Base-by-base conservation (phyloP, 2,329 filamentous ascomycete species). In the Escovopsis sp. region DNA sequence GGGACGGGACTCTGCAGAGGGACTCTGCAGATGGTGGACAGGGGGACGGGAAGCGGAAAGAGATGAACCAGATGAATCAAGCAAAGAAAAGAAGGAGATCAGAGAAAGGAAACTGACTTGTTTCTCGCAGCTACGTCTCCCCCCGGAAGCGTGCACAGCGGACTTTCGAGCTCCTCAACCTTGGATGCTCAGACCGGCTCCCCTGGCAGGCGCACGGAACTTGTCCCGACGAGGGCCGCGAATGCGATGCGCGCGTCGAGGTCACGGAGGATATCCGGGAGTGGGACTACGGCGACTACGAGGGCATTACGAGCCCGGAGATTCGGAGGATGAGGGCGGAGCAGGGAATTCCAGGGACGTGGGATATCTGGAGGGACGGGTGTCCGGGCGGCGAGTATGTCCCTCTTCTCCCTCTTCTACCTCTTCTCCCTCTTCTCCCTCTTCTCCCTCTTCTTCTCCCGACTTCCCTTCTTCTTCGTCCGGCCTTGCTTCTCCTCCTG, bases 331-430 rank as follows among this genome's bases (percentile, higher is more conserved):
- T 61, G 44, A 69, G 70, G 34, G 63, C 59, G 40, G 61, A 68
- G 47, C 61, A 72, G 39, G 81, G 80, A 7, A 60, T 69, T 15
- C 44, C 62, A 28, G 65, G 61, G 4, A 54, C 59, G 17, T 92
- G 84, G 84, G 80, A 90, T 58, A 92, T 93, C 43, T 93, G 85
- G 85, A 65, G 63, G n/a, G 84, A 92, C 52, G 85, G 85, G 0
- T 93, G 85, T 56, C 79, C 79, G 2, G 81, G 77, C 3, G 86
- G 86, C 54, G 85, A 93, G 78, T 82, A 58, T 55, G 74, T 67
- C n/a, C 8, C 14, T 16, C 4, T 27, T 11, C 27, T 21, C 25
- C 15, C 17, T 18, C 13, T 18, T 27, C 14, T 26, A 11, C 27
- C 33, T 35, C 27, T 23, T 27, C 11, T 37, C 16, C 15, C 32